A percentile compares a stretch with the other conserved stretches of the same genome.
Evolutionary conservation across 1,284 basidiomycete species (phyloP).

Genomic region (Serendipita sp.): DNA sequence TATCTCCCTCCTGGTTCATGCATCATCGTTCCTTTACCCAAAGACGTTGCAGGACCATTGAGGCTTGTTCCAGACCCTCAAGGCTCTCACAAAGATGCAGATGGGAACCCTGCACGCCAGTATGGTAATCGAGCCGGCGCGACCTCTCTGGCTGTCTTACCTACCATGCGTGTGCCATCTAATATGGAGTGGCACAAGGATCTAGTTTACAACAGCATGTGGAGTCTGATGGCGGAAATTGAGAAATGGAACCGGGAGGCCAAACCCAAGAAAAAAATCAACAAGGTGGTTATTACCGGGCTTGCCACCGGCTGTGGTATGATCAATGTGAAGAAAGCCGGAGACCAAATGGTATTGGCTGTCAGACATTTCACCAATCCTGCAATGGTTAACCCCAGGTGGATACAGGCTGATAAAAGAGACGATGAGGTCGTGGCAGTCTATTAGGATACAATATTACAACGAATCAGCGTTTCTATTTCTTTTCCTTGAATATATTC

Average conservation of each 20-base stretch:
- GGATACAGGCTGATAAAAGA: neutral
- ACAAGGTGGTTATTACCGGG: conserved; percentile 18
- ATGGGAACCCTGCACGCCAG: neutral
- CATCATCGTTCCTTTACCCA: neutral
- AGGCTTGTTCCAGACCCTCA: neutral
- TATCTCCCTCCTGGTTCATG: conserved; percentile 2
- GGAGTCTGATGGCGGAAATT: conserved; percentile 18
- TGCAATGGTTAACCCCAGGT: conserved; percentile 7
- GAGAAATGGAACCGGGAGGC: conserved; percentile 7
- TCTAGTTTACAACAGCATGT: conserved; percentile 20
- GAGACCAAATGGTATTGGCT: conserved; percentile 18
- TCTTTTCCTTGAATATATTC: too few relatives aligned
- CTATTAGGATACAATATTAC: too few relatives aligned
- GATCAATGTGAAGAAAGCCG: conserved; percentile 13
- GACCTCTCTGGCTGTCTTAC: conserved; percentile 6
- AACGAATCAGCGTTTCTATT: too few relatives aligned
- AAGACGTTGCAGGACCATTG: neutral
- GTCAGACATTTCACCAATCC: conserved; percentile 13
- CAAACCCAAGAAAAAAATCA: conserved; percentile 8
- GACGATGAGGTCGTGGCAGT: neutral
- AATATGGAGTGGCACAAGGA: conserved; percentile 18
- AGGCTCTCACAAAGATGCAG: neutral
- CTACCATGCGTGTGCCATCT: conserved; percentile 18
- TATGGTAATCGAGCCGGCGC: neutral
- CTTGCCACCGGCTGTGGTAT: conserved; percentile 17